phyloP scores from a whole-genome alignment of 2,329 filamentous ascomycete species.

The Colletotrichum melonis region DNA sequence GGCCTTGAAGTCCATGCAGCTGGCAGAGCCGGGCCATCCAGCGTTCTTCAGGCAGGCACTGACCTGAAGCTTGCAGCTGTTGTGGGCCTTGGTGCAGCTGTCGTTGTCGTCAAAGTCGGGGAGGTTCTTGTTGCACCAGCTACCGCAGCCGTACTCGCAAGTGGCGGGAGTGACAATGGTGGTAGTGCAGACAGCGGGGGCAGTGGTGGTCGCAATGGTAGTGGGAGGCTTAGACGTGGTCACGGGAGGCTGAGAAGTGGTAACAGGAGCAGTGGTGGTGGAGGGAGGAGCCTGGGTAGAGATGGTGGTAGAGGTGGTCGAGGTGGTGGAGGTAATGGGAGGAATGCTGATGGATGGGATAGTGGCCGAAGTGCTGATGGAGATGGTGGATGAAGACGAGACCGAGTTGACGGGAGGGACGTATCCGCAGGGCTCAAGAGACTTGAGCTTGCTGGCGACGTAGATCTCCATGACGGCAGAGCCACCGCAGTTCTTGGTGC shows the following conservation, averaged over 20 bases:
- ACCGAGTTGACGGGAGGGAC: conserved; percentile 40
- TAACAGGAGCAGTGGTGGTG: conserved; percentile 30
- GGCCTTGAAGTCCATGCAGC: conserved; percentile 61
- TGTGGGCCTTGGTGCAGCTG: conserved; percentile 55
- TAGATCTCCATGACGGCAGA: conserved; percentile 55
- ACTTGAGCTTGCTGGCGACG: conserved; percentile 60
- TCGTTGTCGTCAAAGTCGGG: conserved; percentile 58
- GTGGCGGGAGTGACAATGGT: conserved; percentile 56
- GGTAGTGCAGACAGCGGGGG: conserved; percentile 58
- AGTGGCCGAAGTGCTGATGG: conserved; percentile 32
- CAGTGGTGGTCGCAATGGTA: conserved; percentile 47
- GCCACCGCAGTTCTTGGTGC: conserved; percentile 56
- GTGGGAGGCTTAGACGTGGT: conserved; percentile 39
- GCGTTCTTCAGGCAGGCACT: conserved; percentile 63
- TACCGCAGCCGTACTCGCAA: conserved; percentile 67
- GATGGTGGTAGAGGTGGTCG: conserved; percentile 28
- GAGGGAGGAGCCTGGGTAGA: conserved; percentile 28
- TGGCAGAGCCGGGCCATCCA: conserved; percentile 57
- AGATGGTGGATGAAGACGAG: conserved; percentile 31
- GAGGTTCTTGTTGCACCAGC: conserved; percentile 63
- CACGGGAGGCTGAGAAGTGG: conserved; percentile 23
- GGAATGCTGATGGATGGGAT: conserved; percentile 24
- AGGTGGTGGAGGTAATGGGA: conserved; percentile 26
- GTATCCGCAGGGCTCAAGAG: conserved; percentile 60
- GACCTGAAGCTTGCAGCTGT: conserved; percentile 59